phyloP scores from a whole-genome alignment of 305 asterid genomes.

The Striga hermonthica region DNA sequence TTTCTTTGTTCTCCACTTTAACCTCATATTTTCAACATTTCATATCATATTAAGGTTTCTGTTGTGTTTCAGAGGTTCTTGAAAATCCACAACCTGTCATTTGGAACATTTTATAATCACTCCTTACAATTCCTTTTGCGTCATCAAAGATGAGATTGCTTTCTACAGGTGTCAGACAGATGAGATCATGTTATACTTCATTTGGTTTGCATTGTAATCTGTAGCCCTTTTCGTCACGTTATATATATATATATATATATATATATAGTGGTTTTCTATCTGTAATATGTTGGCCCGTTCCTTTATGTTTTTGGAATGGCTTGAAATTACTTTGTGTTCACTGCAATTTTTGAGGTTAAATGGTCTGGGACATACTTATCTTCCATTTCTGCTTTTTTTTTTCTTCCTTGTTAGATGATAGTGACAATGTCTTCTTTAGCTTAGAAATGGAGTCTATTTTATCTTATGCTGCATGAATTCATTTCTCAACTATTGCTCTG shows the following conservation, averaged over 20 bases:
- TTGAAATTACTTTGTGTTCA: constrained; percentile 19
- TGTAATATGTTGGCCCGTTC: neutral
- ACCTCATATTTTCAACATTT: neutral
- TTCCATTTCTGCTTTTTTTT: constrained; percentile 22
- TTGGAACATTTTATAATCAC: constrained; percentile 25
- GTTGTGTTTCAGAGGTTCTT: constrained; percentile 20
- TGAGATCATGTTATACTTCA: constrained; percentile 15
- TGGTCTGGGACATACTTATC: constrained; percentile 4
- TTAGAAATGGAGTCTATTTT: constrained; percentile 20
- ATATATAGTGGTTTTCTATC: constrained; percentile 21
- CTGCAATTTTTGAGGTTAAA: constrained; percentile 26
- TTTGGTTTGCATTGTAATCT: constrained; percentile 17
- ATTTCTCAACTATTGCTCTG: constrained; percentile 20
- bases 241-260: constrained; percentile 16
- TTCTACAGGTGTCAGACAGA: constrained; percentile 24
- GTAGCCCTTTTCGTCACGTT: constrained; percentile 7
- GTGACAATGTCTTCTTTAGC: constrained; percentile 18
- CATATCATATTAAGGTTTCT: neutral
- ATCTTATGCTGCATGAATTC: constrained; percentile 1
- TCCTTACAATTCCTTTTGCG: constrained; percentile 26
- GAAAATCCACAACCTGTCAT: neutral
- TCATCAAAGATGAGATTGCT: constrained; percentile 16
- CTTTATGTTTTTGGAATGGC: neutral
- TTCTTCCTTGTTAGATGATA: constrained; percentile 15
- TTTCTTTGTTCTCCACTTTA: too few relatives aligned